Evolutionary conservation across 352 stramenopile genomes (phyloP).

Genomic region (Blastocystis sp.): DNA sequence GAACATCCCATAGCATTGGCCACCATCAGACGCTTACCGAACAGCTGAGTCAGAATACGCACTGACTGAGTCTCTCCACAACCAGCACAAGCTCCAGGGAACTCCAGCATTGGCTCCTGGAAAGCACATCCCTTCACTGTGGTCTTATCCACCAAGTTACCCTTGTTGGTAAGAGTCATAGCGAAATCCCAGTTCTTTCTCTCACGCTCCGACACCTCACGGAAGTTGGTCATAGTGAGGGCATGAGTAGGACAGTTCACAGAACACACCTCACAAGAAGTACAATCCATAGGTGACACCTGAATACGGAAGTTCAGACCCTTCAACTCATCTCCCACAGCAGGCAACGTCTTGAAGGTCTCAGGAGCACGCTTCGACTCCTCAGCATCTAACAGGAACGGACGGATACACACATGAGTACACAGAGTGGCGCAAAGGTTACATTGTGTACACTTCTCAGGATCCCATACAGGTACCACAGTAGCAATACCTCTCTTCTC

Average conservation of each 20-base stretch:
- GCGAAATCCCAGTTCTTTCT: constrained; percentile 70
- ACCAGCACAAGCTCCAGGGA: constrained; percentile 69
- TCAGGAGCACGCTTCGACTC: constrained; percentile 67
- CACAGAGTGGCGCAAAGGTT: constrained; percentile 71
- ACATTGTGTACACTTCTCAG: constrained; percentile 69
- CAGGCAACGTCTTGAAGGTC: constrained; percentile 68
- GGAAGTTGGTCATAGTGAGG: constrained; percentile 68
- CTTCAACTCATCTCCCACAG: constrained; percentile 66
- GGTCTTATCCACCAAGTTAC: constrained; percentile 68
- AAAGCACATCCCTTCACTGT: constrained; percentile 70
- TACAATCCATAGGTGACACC: constrained; percentile 70
- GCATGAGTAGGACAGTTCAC: constrained; percentile 69
- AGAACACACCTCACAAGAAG: constrained; percentile 69
- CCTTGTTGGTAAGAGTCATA: constrained; percentile 67
- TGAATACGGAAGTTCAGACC: constrained; percentile 69
- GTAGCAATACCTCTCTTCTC: constrained; percentile 67
- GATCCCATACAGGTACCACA: constrained; percentile 67
- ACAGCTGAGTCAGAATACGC: constrained; percentile 71
- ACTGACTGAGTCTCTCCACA: constrained; percentile 70
- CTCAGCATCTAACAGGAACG: constrained; percentile 70
- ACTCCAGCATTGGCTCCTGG: constrained; percentile 69
- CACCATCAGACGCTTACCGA: constrained; percentile 71
- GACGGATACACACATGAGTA: constrained; percentile 69
- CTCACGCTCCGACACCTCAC: constrained; percentile 66
- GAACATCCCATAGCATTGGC: constrained; percentile 70